Evolutionary conservation across 441 rosid species (phyloP), one percentile per base, ranked within the genome.

Genomic region (Theobroma grandiflorum): DNA sequence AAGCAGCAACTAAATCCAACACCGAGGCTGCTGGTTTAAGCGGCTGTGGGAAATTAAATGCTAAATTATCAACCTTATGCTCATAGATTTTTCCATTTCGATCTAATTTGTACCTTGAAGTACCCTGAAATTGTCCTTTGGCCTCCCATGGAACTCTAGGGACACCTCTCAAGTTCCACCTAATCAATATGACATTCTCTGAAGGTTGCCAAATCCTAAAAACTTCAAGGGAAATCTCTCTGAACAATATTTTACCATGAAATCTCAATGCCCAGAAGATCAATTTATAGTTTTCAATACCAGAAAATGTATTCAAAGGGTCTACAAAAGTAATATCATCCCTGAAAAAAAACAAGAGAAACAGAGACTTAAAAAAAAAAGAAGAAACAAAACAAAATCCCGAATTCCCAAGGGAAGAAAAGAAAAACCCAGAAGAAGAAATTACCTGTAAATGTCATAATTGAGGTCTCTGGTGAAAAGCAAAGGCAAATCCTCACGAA

Each of bases 81-180:
- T 92, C 98, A 26, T 96, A 96, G 63, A 92, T 93, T 86, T 91
- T 94, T 61, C 98, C 99, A 83, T 88, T 89, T 80, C 98, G 83
- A 83, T 96, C 98, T 85, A 96, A 86, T 84, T 94, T 94, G 87
- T 93, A 96, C 74, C 97, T 88, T n/a, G 98, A 93, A 78, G 94
- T 94, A 40, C 98, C 98, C 80, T 96, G 98, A 88, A 96, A 93
- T 78, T 92, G 91, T 49, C 98, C 99, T 82, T 87, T 86, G 67
- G 98, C 97, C 82, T 96, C 98, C 98, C 99, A 96, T 42, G 99
- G 99, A 63, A 96, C 95, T 84, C 98, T 86, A 38, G 98, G 98
- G 78, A 92, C 91, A 63, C 98, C 99, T 59, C 89, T 93, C 82
- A 93, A 85, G 72, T 92, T 92, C 99, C 99, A 96, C 89, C 99